A percentile compares a stretch with the other conserved stretches of the same genome.
Conservation (phyloP, 306 rosid species). For the Potentilla sterilis region DNA sequence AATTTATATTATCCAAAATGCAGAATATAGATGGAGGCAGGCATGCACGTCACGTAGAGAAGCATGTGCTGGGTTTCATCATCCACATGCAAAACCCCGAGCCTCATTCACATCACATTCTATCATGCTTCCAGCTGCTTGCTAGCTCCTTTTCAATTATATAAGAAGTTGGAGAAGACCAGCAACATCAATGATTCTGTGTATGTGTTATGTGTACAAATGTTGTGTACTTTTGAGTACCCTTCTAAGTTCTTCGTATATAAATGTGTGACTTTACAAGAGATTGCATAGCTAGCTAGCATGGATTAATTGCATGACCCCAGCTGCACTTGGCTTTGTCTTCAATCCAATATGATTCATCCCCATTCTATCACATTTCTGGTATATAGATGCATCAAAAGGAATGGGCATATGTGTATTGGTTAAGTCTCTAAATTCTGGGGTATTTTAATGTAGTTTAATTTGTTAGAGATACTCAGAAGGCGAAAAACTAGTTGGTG, state of each 20-base stretch:
- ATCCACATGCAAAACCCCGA: constrained; percentile 52
- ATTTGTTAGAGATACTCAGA: not conserved
- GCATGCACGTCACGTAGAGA: constrained; percentile 66
- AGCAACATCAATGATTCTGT: not conserved
- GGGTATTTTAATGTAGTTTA: not conserved
- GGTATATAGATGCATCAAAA: not conserved
- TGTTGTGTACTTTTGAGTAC: constrained; percentile 16
- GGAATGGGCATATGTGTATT: not conserved
- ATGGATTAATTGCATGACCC: constrained; percentile 2
- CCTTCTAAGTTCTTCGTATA: not conserved
- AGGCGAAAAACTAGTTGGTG: not conserved
- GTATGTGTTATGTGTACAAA: not conserved
- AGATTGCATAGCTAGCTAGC: not conserved
- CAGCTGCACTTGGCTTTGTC: not conserved
- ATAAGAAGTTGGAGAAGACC: not conserved
- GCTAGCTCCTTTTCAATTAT: not conserved
- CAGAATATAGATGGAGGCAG: constrained; percentile 17
- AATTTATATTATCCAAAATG: not conserved
- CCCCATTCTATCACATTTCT: not conserved
- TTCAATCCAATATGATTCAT: not conserved
- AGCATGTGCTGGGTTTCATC: constrained; percentile 72
- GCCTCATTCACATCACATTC: not conserved
- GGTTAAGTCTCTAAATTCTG: not conserved
- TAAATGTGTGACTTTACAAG: not conserved
- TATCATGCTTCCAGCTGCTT: constrained; percentile 1